Evolutionary conservation across 371 early-diverging fungal species (phyloP).

Genomic region (Blakeslea trispora): DNA sequence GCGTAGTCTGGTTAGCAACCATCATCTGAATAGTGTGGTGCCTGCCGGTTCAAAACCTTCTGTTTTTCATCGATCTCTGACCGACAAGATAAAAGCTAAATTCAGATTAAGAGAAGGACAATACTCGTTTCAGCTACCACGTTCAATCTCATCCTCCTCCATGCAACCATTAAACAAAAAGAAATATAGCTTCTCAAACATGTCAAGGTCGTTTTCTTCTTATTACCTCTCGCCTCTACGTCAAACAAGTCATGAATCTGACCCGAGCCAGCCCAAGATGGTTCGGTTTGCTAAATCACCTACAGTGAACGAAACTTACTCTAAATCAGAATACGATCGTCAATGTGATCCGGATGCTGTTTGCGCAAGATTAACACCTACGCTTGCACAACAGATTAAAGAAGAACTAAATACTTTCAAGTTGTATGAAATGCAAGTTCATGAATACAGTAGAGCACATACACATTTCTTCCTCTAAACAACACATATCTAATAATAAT

Average conservation of each 20-base stretch:
- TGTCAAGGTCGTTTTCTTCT: background rate
- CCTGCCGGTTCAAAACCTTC: conserved; percentile 8
- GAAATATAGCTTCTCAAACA: background rate
- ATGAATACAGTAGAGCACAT: conserved; percentile 64
- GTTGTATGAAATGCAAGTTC: conserved; percentile 75
- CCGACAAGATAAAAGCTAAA: conserved; percentile 26
- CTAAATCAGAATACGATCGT: conserved; percentile 69
- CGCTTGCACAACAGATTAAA: conserved; percentile 68
- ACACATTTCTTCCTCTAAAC: conserved; percentile 64
- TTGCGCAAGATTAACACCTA: conserved; percentile 58
- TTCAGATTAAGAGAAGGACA: conserved; percentile 11
- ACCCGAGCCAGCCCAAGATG: no score
- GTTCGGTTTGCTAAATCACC: conserved; percentile 34
- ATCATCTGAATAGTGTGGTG: no score
- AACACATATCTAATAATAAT: background rate
- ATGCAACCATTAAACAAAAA: conserved; percentile 17
- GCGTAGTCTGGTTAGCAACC: no score
- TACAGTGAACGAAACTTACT: conserved; percentile 60
- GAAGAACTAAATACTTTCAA: conserved; percentile 75
- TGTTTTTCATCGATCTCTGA: no score
- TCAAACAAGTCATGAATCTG: no score
- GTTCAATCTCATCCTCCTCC: conserved; percentile 23
- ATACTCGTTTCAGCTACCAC: conserved; percentile 14
- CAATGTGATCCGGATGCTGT: conserved; percentile 62
- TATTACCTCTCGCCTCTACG: background rate